Conservation (phyloP, 257 asterid genomes). For the Nicotiana tabacum region DNA sequence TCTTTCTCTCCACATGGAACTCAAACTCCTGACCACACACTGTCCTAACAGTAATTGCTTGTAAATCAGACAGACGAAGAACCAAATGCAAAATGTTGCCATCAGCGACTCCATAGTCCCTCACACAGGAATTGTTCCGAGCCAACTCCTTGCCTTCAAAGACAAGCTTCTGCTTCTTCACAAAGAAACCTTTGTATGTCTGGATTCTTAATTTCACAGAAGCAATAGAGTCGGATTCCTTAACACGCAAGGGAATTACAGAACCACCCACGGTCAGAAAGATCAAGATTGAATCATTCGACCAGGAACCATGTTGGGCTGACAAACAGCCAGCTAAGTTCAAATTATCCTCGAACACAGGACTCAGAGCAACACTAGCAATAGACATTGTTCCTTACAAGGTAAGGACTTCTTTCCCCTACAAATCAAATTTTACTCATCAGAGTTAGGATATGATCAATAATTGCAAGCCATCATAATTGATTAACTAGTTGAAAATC, state of each 20-base stretch:
- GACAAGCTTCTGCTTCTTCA: constrained; percentile 63
- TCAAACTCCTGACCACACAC: constrained; percentile 66
- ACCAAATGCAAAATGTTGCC: constrained; percentile 70
- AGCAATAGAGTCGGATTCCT: constrained; percentile 71
- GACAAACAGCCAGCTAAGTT: constrained; percentile 38
- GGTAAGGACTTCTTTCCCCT: constrained; percentile 28
- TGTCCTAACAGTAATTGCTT: constrained; percentile 64
- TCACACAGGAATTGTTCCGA: constrained; percentile 44
- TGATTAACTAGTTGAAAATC: constrained; percentile 11
- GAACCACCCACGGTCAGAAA: constrained; percentile 61
- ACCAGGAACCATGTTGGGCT: constrained; percentile 30
- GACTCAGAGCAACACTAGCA: constrained; percentile 73
- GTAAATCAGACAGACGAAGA: constrained; percentile 59
- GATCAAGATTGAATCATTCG: constrained; percentile 54
- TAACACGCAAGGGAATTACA: constrained; percentile 59
- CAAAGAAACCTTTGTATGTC: constrained; percentile 51
- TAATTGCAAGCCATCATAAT: background rate
- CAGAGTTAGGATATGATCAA: background rate
- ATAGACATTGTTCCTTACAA: constrained; percentile 49
- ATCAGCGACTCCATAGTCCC: constrained; percentile 60
- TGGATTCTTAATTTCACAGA: constrained; percentile 70
- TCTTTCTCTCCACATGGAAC: constrained; percentile 52
- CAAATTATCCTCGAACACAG: constrained; percentile 56
- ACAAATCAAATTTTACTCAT: constrained; percentile 11
- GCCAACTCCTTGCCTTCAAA: constrained; percentile 76